These are phyloP conservation scores for Edaphochlamys debaryana DNA, from an alignment of 139 green algal genomes.

Conservation along the genomic window DNA sequence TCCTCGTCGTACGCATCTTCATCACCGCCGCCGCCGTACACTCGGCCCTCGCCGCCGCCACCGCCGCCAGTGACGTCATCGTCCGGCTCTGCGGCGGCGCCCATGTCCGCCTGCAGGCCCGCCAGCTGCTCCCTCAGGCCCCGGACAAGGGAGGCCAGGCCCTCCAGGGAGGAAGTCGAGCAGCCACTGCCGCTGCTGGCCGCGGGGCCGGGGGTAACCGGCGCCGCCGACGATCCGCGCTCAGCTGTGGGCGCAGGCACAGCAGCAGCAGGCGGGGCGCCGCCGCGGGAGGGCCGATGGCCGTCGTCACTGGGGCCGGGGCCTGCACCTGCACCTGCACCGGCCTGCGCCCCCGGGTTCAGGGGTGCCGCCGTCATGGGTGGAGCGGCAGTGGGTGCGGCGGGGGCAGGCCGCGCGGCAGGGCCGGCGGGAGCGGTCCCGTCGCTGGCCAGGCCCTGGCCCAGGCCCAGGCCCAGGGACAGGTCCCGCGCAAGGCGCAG, in stretches of 20 bases:
- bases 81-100: neutral
- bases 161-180: slow-evolving; percentile 6
- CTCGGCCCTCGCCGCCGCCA: neutral
- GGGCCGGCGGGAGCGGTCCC: too few relatives aligned
- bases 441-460: too few relatives aligned
- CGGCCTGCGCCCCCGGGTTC: neutral
- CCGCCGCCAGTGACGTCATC: neutral
- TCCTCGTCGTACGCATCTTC: neutral
- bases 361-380: too few relatives aligned
- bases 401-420: too few relatives aligned
- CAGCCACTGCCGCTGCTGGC: neutral
- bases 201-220: neutral
- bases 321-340: neutral
- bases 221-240: too few relatives aligned
- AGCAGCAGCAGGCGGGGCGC: neutral
- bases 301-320: too few relatives aligned
- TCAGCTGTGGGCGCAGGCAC: too few relatives aligned
- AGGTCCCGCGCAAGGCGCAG: too few relatives aligned
- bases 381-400: too few relatives aligned
- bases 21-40: neutral
- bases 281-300: neutral
- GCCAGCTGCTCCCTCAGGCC: slow-evolving; percentile 21
- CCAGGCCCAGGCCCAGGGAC: too few relatives aligned
- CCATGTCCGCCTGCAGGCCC: too few relatives aligned
- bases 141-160: slow-evolving; percentile 18